Base-by-base conservation (phyloP, 352 stramenopile genomes). In the Phytopythium vexans region DNA sequence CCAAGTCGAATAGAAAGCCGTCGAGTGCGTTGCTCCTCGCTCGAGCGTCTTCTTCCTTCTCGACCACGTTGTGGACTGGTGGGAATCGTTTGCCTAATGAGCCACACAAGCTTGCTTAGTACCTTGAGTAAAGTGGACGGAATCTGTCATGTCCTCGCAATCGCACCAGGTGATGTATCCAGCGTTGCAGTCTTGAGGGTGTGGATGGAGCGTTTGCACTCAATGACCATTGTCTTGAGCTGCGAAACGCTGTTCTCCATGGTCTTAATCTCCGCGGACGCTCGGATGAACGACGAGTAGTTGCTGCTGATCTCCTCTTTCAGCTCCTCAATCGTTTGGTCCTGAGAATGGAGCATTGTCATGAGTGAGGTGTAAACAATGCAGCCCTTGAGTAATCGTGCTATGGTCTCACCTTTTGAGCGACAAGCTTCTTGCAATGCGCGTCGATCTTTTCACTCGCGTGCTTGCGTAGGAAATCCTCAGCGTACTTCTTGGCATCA, bases 241-340 rank as follows among this genome's bases (percentile, higher is more conserved):
- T 90, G 75, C 41, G 78, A 90, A 6, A 94, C 80, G 47, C 80
- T 91, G 55, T 90, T 92, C 41, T 94, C 83, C 77, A 94, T 92
- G 6, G 62, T 83, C 56, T 89, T 89, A 45, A 89, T 92, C 59
- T 94, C 81, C 3, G 69, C 59, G 7, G 79, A 75, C 8, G 81
- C 79, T 4, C 64, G 68, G 32, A 94, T 89, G 54, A 94, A 94
- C 8, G 83, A 86, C 12, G 71, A 80, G 63, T 94, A 92, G 56
- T 89, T 92, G 10, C 70, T 72, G 37, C 79, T 89, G 52, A 94
- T 94, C 47, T 92, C 81, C 38, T 88, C 68, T 49, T 94, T 92
- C 33, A 94, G 61, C 33, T 88, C 81, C 14, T 92, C 78, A 38
- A 90, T 91, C n/a, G 81, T 92, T 52, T 83, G 78, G 40, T 94